phyloP scores from a whole-genome alignment of 495 filamentous ascomycete genomes.

The Tuber indicum region DNA sequence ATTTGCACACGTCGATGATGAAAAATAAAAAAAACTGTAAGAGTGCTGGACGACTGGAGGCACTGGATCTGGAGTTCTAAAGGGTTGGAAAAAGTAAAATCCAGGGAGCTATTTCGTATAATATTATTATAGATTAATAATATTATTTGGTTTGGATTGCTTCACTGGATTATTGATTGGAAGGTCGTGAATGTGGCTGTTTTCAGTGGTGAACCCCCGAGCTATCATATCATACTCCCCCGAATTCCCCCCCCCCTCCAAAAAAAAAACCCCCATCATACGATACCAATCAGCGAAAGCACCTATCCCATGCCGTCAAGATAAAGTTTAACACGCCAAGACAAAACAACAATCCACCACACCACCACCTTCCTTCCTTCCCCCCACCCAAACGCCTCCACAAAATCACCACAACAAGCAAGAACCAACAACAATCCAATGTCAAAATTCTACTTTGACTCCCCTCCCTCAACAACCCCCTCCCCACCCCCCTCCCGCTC shows the following conservation, averaged over 20 bases:
- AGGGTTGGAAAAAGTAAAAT: no score
- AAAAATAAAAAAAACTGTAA: no score
- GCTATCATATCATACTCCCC: not conserved
- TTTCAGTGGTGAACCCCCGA: no score
- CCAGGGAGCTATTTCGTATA: no score
- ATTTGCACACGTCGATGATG: not conserved
- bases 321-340: not conserved
- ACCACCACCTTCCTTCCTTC: not conserved
- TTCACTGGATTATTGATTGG: no score
- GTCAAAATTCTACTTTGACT: constrained; percentile 2
- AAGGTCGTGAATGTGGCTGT: no score
- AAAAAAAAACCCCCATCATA: not conserved
- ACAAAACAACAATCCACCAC: not conserved
- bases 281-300: not conserved
- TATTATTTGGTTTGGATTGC: no score
- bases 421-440: not conserved
- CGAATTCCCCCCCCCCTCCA: not conserved
- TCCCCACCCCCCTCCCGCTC: not conserved
- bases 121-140: no score
- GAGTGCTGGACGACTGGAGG: no score
- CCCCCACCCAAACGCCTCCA: not conserved
- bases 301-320: not conserved
- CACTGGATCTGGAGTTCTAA: no score
- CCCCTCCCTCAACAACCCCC: not conserved
- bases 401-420: not conserved